phyloP scores from a whole-genome alignment of 805 yeast genomes.

The Hanseniaspora occidentalis region DNA sequence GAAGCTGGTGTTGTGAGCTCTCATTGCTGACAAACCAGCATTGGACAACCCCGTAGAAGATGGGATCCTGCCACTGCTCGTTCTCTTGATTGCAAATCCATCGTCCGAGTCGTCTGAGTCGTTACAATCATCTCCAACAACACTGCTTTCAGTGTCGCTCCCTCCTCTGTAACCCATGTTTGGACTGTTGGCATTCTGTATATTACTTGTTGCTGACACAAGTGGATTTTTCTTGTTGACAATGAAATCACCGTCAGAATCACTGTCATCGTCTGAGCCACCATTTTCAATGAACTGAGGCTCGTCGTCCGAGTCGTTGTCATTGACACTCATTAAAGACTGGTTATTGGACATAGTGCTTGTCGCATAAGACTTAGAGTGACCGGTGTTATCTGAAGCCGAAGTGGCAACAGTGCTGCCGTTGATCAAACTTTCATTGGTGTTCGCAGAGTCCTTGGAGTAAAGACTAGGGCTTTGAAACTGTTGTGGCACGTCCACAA shows the following conservation, averaged over 20 bases:
- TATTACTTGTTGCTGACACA: too few relatives aligned
- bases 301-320: not conserved
- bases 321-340: too few relatives aligned
- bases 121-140: slow-evolving; percentile 6
- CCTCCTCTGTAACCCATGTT: too few relatives aligned
- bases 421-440: too few relatives aligned
- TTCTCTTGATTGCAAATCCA: slow-evolving; percentile 14
- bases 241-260: not conserved
- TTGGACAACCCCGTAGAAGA: slow-evolving; percentile 17
- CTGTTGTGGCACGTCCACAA: slow-evolving; percentile 25
- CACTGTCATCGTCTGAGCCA: not conserved
- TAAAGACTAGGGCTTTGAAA: slow-evolving; percentile 13
- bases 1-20: slow-evolving; percentile 17
- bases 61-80: slow-evolving; percentile 12
- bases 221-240: not conserved
- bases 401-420: too few relatives aligned
- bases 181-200: too few relatives aligned
- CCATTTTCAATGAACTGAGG: slow-evolving; percentile 1
- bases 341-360: too few relatives aligned
- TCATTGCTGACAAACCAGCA: slow-evolving; percentile 8
- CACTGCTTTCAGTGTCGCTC: slow-evolving; percentile 13
- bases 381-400: too few relatives aligned
- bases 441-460: too few relatives aligned
- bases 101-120: slow-evolving; percentile 9
- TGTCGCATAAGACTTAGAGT: not conserved